These are phyloP conservation scores for Botrytis fragariae DNA, from an alignment of 2,329 filamentous ascomycete genomes.

Conservation along the genomic window DNA sequence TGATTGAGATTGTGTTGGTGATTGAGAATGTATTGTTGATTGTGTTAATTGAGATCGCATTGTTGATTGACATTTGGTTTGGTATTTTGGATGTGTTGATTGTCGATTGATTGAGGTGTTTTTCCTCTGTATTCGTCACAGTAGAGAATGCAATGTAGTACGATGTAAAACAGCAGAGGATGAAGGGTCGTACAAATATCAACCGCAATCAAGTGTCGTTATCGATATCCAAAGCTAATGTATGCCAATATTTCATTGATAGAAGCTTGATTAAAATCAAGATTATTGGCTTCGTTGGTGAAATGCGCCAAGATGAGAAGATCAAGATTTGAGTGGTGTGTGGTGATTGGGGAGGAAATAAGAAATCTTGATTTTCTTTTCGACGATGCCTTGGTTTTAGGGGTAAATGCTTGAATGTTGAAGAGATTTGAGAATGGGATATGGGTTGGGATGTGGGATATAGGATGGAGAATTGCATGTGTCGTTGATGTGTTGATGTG, in stretches of 20 bases:
- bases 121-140: neutral
- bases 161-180: too few species aligned
- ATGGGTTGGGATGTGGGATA: neutral
- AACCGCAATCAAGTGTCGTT: neutral
- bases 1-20: neutral
- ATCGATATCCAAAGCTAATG: neutral
- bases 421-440: neutral
- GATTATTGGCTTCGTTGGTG: neutral
- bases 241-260: neutral
- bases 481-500: too few species aligned
- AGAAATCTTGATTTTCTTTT: neutral
- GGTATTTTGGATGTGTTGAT: neutral
- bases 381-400: neutral
- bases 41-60: too few species aligned
- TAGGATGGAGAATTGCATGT: too few species aligned
- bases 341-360: neutral
- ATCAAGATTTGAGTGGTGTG: neutral
- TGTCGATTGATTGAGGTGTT: neutral
- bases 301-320: neutral
- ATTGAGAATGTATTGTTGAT: too few species aligned
- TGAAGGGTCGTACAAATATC: neutral
- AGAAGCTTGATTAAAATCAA: slow-evolving; percentile 8
- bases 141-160: neutral
- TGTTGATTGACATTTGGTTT: neutral
- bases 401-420: neutral